Base-by-base conservation (phyloP, 129 eudicot species). In the Smallanthus sonchifolius region DNA sequence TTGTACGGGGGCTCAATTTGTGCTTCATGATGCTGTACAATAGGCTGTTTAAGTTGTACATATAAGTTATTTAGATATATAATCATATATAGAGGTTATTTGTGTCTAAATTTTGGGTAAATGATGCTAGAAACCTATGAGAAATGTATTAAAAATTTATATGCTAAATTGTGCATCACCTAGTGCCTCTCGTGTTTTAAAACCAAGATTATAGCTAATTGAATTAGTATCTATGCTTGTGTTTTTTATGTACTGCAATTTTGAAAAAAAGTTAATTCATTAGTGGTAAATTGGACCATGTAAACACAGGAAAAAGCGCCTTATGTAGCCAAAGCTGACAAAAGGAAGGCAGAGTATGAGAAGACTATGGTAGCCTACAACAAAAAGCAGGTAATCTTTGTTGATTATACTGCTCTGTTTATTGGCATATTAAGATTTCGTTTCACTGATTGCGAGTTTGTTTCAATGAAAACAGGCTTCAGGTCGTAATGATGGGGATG, bases 241-340 rank as follows among this genome's bases (percentile, higher is more conserved):
- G 78, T 16, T 20, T 35, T 64, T 47, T 15, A 45, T 17, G 7
- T 35, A 15, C 7, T 7, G 19, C 47, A 19, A 10, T 32, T 65
- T 48, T 75, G 16, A 24, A 0, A 14, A 38, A 37, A 6, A 24
- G 37, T 7, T n/a, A 7, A 1, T 79, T 9, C 2, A 37, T 67
- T 19, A 62, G 15, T 69, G 74, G 38, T 49, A 3, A 16, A 7
- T 11, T 70, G 61, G 45, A 56, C 13, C 16, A 30, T 62, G 30
- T 49, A 42, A 77, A 35, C 34, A 7, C 51, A 92, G 97, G 97
- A 92, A 0, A 92, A 89, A 48, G 96, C 94, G 44, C 91, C 96
- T 30, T 87, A 42, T 65, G 63, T 63, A 34, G 83, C 88, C 14
- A 80, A 76, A 72, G 91, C 96, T 42, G 96, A 85, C 43, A 82